These are phyloP conservation scores for Laguncularia racemosa DNA, from an alignment of 345 rosid genomes.

Conservation along the genomic window DNA sequence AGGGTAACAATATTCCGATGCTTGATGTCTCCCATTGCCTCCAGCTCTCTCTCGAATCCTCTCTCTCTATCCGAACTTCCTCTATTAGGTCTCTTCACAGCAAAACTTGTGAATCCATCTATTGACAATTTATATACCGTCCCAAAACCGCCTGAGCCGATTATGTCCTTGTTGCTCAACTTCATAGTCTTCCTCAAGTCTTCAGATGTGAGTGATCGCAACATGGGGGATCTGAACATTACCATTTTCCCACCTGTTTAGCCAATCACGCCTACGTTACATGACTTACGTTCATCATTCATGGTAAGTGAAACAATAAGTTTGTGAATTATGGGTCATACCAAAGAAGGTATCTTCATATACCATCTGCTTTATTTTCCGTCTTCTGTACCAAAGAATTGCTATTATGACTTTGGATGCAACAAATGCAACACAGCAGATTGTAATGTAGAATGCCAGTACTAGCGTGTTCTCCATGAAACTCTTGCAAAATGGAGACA, in stretches of 20 bases:
- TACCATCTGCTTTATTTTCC: constrained; percentile 45
- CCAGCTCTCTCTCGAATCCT: constrained; percentile 71
- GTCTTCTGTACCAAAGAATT: constrained; percentile 57
- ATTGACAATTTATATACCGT: constrained; percentile 58
- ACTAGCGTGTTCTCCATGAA: constrained; percentile 42
- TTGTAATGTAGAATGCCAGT: constrained; percentile 51
- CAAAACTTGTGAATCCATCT: constrained; percentile 45
- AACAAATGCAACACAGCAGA: constrained; percentile 51
- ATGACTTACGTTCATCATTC: too few relatives aligned
- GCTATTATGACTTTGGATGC: constrained; percentile 53
- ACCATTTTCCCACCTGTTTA: constrained; percentile 69
- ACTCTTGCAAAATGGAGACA: not conserved
- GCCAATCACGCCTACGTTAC: too few relatives aligned
- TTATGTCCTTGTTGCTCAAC: constrained; percentile 61
- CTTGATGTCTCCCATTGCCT: constrained; percentile 84
- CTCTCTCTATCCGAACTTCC: constrained; percentile 65
- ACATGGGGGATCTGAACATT: constrained; percentile 51
- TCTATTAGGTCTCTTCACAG: constrained; percentile 69
- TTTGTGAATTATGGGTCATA: not conserved
- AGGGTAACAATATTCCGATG: constrained; percentile 79
- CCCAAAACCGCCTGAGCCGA: constrained; percentile 78
- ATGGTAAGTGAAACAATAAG: too few relatives aligned
- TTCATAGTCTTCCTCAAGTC: constrained; percentile 53
- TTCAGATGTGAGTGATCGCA: constrained; percentile 45
- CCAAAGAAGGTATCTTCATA: constrained; percentile 48